A percentile compares a stretch with the other conserved stretches of the same genome.
These are phyloP conservation scores for Aspergillus calidoustus DNA, from an alignment of 2,329 filamentous ascomycete species.

Conservation along the genomic window DNA sequence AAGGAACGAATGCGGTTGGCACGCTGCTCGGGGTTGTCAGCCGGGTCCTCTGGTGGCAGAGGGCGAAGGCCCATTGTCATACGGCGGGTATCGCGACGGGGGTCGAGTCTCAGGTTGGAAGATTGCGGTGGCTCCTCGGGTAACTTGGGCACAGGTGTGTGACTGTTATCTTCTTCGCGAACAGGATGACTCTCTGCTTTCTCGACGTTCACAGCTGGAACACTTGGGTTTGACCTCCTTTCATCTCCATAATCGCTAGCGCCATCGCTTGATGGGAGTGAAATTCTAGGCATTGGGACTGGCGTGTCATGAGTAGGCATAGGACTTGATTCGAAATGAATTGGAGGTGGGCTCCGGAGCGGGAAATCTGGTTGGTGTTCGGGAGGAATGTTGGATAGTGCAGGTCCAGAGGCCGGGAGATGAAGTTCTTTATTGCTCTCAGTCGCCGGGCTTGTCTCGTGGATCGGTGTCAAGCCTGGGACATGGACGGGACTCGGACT, in stretches of 20 bases:
- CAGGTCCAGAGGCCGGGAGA: not conserved
- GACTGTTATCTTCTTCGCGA: constrained; percentile 20
- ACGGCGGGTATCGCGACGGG: constrained; percentile 51
- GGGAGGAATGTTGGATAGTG: constrained; percentile 10
- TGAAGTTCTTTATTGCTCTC: constrained; percentile 6
- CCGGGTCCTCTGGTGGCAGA: constrained; percentile 81
- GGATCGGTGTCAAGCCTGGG: constrained; percentile 18
- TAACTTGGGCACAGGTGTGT: constrained; percentile 26
- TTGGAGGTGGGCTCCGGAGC: constrained; percentile 23
- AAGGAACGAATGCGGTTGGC: constrained; percentile 98
- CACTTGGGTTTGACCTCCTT: constrained; percentile 53
- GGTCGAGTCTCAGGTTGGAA: constrained; percentile 30
- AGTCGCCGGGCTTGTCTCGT: constrained; percentile 13
- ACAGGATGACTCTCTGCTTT: constrained; percentile 27
- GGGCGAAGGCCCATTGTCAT: constrained; percentile 73
- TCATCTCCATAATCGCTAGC: constrained; percentile 61
- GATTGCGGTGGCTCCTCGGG: constrained; percentile 32
- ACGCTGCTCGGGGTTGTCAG: constrained; percentile 89
- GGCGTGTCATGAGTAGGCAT: constrained; percentile 23
- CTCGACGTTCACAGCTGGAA: constrained; percentile 42
- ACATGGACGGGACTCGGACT: constrained; percentile 28
- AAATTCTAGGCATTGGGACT: constrained; percentile 39
- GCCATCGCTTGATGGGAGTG: constrained; percentile 52
- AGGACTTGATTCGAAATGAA: constrained; percentile 24
- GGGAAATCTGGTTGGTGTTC: constrained; percentile 30